Evolutionary conservation across 139 green algal species (phyloP), one percentile per base, ranked within the genome.

Genomic region (Picochlorum sp.): DNA sequence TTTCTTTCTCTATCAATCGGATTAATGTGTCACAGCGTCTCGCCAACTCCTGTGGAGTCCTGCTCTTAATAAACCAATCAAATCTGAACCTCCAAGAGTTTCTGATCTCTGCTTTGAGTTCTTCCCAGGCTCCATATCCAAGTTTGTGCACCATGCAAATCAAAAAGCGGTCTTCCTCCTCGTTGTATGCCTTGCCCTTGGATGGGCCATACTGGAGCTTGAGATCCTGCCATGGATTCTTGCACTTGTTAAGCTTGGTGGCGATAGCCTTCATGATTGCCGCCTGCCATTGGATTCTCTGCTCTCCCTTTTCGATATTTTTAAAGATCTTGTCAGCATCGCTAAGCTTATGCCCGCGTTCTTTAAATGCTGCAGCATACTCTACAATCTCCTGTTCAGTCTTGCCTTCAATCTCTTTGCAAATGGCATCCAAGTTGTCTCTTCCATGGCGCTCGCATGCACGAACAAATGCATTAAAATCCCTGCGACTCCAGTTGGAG

Each of bases 61-160:
- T 78, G 52, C 71, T 89, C 81, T 99, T 99, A 73, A 99, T 87
- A 77, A 96, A 99, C 93, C 93, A 99, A 78, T 99, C 93, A 64
- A 99, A 99, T 31, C 93, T 78, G 83, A 98, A 99, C 33, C 89
- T 68, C 84, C 85, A 96, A 61, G 68, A 80, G 45, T 84, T 81
- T 33, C 91, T 80, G 54, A 99, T 86, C 61, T 90, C 88, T 25
- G 79, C 81, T 80, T 98, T 98, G 36, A 99, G 80, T 71, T 97
- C 90, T 44, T 99, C 93, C 93, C 93, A 99, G 5, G 69, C 59
- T 47, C 93, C 93, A 52, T 97, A 99, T 7, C 93, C 93, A 39
- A 98, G 85, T 83, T 89, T 82, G 73, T 96, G 80, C 39, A 92
- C 77, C 84, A 85, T 94, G 82, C 93, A 99, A 51, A 97, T 58